Evolutionary conservation across 768 basidiomycete genomes (phyloP), one percentile per base, ranked within the genome.

Genomic region (Pulveroboletus sp.): DNA sequence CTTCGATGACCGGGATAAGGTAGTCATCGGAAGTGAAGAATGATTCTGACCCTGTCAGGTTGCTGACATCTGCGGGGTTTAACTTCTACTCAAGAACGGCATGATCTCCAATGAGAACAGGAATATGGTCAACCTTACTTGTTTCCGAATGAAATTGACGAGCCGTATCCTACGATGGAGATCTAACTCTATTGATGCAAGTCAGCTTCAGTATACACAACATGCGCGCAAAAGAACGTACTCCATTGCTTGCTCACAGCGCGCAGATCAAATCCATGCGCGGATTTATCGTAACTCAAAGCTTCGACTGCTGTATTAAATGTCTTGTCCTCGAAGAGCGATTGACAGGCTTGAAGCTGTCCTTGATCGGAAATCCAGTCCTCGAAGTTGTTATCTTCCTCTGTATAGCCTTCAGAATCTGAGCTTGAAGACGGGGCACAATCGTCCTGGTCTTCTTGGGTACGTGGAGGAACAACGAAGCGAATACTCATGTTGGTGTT

Each of bases 101-200:
- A 3, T 41, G 26, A 52, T 42, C 36, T 31, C 46, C 8, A 3
- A 26, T 5, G 10, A 0, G 31, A 38, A 43, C 17, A 18, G 8
- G 35, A 41, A 39, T 5, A 39, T 15, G 10, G 8, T 5, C 1
- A 14, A 24, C 35, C 61, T 48, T 47, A 89, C 91, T 68, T 81
- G 78, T 69, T 80, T 86, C 50, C 93, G 74, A 61, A 95, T 91
- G 68, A 79, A 89, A 66, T 96, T 96, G 69, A 96, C 82, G 44
- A 96, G 69, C 42, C 89, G 80, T 57, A 92, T 84, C 17, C 87
- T 77, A 48, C 80, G 79, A 67, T 92, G 84, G 55, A 85, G 81
- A 65, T 95, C 93, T 35, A 94, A 71, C 0, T 73, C 89, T 91
- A 54, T 27, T 31, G 27, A 38, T 31, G 24, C 17, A 15, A 7